Conservation (phyloP, 2,329 filamentous ascomycete genomes). For the Geoglossum cookeanum region DNA sequence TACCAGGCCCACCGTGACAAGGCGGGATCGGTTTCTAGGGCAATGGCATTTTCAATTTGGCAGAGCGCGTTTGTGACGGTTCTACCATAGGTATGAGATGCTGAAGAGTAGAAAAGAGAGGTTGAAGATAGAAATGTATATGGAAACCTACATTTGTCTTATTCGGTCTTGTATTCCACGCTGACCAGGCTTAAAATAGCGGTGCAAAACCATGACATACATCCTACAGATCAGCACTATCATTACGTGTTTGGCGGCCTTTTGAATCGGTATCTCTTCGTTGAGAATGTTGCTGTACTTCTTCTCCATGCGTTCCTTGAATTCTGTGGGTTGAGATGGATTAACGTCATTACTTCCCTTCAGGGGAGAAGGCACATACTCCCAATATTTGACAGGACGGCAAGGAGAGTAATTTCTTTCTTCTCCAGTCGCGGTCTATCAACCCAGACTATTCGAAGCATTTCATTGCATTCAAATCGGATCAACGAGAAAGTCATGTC, state of each 20-base stretch:
- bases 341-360: not conserved
- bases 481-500: constrained; percentile 48
- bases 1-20: constrained; percentile 51
- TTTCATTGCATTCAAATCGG: constrained; percentile 53
- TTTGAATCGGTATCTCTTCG: constrained; percentile 39
- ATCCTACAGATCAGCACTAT: constrained; percentile 42
- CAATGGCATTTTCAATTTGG: constrained; percentile 34
- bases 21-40: constrained; percentile 31
- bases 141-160: constrained; percentile 1
- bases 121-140: not conserved
- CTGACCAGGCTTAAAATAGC: constrained; percentile 34
- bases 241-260: constrained; percentile 43
- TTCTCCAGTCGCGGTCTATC: constrained; percentile 46
- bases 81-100: constrained; percentile 40
- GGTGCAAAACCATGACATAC: constrained; percentile 48
- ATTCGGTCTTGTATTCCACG: constrained; percentile 13
- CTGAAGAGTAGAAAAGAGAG: constrained; percentile 19
- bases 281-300: constrained; percentile 47
- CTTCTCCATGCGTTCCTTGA: constrained; percentile 42
- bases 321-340: constrained; percentile 16
- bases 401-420: constrained; percentile 40
- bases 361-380: constrained; percentile 14
- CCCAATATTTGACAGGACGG: constrained; percentile 48
- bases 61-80: constrained; percentile 40
- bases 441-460: constrained; percentile 51